Conservation (phyloP, 345 rosid genomes). For the Brassica napus region Da-Ae NC_063436.1:2519001-2519500, state of each 20-base stretch:
- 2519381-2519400: slow-evolving; percentile 90
- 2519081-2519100: slow-evolving; percentile 80
- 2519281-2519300: not conserved
- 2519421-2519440: slow-evolving; percentile 41
- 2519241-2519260: slow-evolving; percentile 29
- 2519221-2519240: slow-evolving; percentile 80
- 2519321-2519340: slow-evolving; percentile 86
- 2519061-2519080: slow-evolving; percentile 17
- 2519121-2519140: not conserved
- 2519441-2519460: not conserved
- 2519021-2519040: not conserved
- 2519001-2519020: not conserved
- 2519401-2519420: slow-evolving; percentile 55
- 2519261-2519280: not conserved
- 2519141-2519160: not conserved
- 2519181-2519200: slow-evolving; percentile 52
- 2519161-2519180: slow-evolving; percentile 27
- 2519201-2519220: slow-evolving; percentile 60
- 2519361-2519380: slow-evolving; percentile 91
- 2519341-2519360: slow-evolving; percentile 92
- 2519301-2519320: slow-evolving; percentile 59
- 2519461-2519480: not conserved
- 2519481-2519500: not conserved
- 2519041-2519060: not conserved
- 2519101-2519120: slow-evolving; percentile 74